Base-by-base conservation (phyloP, 2,329 filamentous ascomycete species). In the Fusarium nygamai region DNA sequence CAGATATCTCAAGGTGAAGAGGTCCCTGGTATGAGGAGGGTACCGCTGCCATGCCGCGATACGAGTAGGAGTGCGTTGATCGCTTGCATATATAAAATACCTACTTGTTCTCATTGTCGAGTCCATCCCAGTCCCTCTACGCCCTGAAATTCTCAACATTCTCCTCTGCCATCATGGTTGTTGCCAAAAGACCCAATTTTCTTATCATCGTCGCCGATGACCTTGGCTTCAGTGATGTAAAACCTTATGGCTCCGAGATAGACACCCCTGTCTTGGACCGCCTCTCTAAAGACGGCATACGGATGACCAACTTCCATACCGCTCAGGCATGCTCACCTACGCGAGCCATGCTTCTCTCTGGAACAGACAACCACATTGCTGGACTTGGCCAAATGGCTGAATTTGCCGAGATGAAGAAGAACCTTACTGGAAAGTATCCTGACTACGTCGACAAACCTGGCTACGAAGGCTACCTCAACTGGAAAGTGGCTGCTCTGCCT, bases 241-340 rank as follows among this genome's bases (percentile, higher is more conserved):
- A 64, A 3, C 69, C 69, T 9, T 90, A 88, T 75, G 88, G 89
- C 51, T 85, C 86, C 69, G 88, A 90, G 79, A 90, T 90, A 71
- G 82, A 82, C 29, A 90, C 88, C 0, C 89, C 88, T 6, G 86
- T 87, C 72, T 82, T 90, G 27, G 87, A 90, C 80, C 84, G 84
- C 20, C 78, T 88, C 1, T 84, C 86, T 7, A 77, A 82, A 56
- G 79, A 85, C 34, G 85, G 88, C 17, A 76, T 90, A 20, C 85
- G 88, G 3, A 87, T 90, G 72, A 90, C 88, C 0, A 87, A 89
- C 68, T 90, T 90, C 78, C 88, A 91, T 75, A 87, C 88, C 1
- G 88, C 88, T 0, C 86, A 87, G 10, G 88, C 88, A 50, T 90
- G 88, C 79, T 90, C 88, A 56, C 89, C 88, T 6, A 89, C 87